A percentile compares a stretch with the other conserved stretches of the same genome.
Conservation (phyloP, 139 green algal species). For the Chlorella sp. region DNA sequence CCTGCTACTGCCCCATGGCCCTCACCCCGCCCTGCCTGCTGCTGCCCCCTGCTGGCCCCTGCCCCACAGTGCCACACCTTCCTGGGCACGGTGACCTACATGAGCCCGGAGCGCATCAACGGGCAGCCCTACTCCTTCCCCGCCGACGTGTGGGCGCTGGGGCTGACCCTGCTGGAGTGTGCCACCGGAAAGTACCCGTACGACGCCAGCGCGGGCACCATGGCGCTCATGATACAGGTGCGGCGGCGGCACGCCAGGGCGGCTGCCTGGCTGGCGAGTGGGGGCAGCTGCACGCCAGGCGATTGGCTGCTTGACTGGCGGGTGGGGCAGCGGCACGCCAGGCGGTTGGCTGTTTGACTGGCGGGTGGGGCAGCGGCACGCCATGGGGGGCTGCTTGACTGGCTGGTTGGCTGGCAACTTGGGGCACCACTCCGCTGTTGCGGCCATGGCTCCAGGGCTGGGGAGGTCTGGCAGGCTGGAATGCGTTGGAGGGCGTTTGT, state of each 20-base stretch:
- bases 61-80: conserved; percentile 82
- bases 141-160: conserved; percentile 90
- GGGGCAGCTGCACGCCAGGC: too few relatives aligned
- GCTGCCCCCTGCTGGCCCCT: too few relatives aligned
- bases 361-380: too few relatives aligned
- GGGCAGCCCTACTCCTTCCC: conserved; percentile 85
- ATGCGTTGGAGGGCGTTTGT: too few relatives aligned
- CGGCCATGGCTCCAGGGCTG: too few relatives aligned
- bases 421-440: too few relatives aligned
- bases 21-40: not conserved
- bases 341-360: not conserved
- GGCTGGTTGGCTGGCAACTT: not conserved
- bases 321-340: too few relatives aligned
- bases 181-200: conserved; percentile 93
- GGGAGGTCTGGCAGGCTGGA: too few relatives aligned
- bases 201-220: conserved; percentile 67
- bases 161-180: conserved; percentile 90
- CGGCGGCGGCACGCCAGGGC: too few relatives aligned
- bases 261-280: not conserved
- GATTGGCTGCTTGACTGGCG: not conserved
- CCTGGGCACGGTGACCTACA: conserved; percentile 96
- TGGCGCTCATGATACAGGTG: conserved; percentile 86
- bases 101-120: conserved; percentile 95
- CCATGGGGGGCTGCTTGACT: not conserved
- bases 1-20: not conserved